Evolutionary conservation across 148 eudicot species (phyloP).

Genomic region (Vaccinium corymbosum): DNA sequence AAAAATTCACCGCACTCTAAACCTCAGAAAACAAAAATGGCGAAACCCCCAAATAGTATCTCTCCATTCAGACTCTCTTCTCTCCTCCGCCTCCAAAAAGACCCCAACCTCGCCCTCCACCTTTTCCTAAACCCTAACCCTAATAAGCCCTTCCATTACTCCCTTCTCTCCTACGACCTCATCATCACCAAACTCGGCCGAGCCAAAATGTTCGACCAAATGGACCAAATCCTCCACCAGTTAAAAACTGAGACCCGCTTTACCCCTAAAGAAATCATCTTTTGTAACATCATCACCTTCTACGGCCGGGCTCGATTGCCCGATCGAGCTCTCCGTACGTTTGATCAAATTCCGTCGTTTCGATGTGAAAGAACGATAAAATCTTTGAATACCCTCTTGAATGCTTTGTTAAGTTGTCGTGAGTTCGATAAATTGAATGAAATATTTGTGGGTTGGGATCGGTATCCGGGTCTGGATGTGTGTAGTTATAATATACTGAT

Average conservation of each 20-base stretch:
- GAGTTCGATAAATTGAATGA: slow-evolving; percentile 41
- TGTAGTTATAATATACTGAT: slow-evolving; percentile 76
- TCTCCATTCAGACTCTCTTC: slow-evolving; percentile 59
- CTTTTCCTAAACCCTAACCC: slow-evolving; percentile 70
- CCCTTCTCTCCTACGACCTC: slow-evolving; percentile 66
- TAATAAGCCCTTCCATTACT: slow-evolving; percentile 46
- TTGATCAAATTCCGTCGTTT: slow-evolving; percentile 53
- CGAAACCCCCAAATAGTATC: slow-evolving; percentile 19
- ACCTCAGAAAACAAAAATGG: not conserved
- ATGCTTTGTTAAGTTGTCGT: slow-evolving; percentile 46
- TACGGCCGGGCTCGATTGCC: slow-evolving; percentile 50
- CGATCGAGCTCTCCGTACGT: slow-evolving; percentile 42
- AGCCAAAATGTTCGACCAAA: slow-evolving; percentile 62
- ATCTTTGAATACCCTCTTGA: slow-evolving; percentile 61
- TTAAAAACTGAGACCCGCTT: slow-evolving; percentile 55
- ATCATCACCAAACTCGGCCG: slow-evolving; percentile 79
- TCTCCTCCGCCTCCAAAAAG: slow-evolving; percentile 57
- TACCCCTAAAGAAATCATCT: slow-evolving; percentile 52
- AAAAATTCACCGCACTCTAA: too few species aligned
- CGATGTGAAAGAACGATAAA: slow-evolving; percentile 55
- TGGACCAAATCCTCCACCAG: slow-evolving; percentile 47
- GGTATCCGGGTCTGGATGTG: slow-evolving; percentile 50
- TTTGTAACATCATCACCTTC: slow-evolving; percentile 56
- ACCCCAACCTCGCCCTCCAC: slow-evolving; percentile 58
- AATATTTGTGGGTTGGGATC: slow-evolving; percentile 36